Percentiles rank a stretch among this genome's conserved stretches.
Conservation (phyloP, 2,329 filamentous ascomycete genomes). For the Monilinia laxa region DNA sequence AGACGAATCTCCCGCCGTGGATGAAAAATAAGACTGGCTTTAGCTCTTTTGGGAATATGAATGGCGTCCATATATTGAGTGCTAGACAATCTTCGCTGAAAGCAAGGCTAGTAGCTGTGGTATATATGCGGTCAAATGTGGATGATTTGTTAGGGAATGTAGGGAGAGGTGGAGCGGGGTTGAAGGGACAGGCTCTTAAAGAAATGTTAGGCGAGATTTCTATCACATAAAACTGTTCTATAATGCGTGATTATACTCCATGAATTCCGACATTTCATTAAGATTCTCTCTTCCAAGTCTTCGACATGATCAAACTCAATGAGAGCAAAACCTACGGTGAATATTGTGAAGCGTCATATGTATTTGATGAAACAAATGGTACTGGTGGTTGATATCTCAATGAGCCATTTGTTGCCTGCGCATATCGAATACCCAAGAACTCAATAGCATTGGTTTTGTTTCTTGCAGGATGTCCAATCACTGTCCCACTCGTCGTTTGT, state of each 20-base stretch:
- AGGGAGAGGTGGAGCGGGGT: neutral
- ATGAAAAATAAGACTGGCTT: conserved; percentile 49
- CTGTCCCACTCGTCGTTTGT: conserved; percentile 34
- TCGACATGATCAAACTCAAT: neutral
- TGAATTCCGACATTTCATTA: neutral
- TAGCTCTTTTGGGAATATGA: conserved; percentile 38
- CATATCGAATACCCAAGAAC: conserved; percentile 46
- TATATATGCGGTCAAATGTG: conserved; percentile 9
- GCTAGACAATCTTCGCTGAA: conserved; percentile 43
- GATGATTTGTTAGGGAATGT: neutral
- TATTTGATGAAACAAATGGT: conserved; percentile 21
- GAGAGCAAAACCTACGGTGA: conserved; percentile 5
- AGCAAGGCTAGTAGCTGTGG: neutral
- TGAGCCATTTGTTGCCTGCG: conserved; percentile 42
- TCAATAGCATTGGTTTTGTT: conserved; percentile 32
- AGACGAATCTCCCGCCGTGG: conserved; percentile 45
- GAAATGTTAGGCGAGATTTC: neutral
- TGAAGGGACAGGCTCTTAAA: conserved; percentile 9
- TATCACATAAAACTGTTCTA: neutral
- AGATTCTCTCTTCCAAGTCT: no score
- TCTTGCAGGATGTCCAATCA: conserved; percentile 32
- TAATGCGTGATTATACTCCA: neutral
- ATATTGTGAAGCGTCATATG: conserved; percentile 3
- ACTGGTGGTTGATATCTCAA: conserved; percentile 40
- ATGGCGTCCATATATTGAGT: conserved; percentile 43